phyloP scores from a whole-genome alignment of 345 rosid genomes.

The Odontarrhena argentea region DNA sequence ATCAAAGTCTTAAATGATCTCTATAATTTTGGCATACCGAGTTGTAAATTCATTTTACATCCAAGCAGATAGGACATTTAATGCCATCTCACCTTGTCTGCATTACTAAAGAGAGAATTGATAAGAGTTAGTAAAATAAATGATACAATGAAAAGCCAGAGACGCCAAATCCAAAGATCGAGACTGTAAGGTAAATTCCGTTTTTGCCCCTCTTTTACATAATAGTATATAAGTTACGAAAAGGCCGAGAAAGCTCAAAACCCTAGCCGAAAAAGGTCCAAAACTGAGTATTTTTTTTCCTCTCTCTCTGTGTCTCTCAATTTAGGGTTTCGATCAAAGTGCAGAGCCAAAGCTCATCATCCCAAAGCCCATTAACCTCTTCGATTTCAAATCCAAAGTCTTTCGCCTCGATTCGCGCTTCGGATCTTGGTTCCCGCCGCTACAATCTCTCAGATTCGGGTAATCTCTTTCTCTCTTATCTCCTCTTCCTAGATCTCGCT shows the following conservation, averaged over 20 bases:
- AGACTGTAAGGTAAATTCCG: background rate
- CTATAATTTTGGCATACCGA: no score
- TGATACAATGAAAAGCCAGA: no score
- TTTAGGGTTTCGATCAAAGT: constrained; percentile 30
- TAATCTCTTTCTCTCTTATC: background rate
- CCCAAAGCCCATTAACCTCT: constrained; percentile 38
- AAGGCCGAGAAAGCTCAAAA: constrained; percentile 43
- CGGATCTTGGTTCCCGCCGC: constrained; percentile 20
- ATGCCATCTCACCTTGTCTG: background rate
- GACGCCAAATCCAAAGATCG: background rate
- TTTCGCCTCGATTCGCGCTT: constrained; percentile 33
- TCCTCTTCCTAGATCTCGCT: constrained; percentile 14
- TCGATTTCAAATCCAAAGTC: constrained; percentile 1
- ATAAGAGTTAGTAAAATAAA: no score
- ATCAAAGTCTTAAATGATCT: no score
- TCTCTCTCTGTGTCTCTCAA: background rate
- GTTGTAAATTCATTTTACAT: no score
- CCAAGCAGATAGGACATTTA: background rate
- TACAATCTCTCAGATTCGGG: background rate
- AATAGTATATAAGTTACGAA: background rate
- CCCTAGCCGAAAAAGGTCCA: constrained; percentile 43
- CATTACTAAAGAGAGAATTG: no score
- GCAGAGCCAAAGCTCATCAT: constrained; percentile 15
- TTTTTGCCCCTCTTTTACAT: background rate
- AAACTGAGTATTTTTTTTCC: background rate